Base-by-base conservation (phyloP, 768 basidiomycete genomes). In the Cystofilobasidium bisporidii region DNA sequence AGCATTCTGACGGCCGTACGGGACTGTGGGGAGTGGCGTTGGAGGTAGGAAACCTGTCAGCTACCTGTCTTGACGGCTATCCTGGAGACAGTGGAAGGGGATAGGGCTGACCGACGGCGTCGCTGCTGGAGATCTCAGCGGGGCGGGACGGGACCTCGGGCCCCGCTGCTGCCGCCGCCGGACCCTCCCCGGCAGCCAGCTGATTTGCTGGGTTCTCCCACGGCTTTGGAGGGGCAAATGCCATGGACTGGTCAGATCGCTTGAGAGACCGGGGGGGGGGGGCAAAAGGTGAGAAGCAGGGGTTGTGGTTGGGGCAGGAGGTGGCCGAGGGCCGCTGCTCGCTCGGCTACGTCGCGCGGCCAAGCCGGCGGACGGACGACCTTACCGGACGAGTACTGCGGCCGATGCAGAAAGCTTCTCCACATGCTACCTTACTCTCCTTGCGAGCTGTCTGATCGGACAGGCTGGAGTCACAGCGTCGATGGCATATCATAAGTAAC, bases 181-280 rank as follows among this genome's bases (percentile, higher is more conserved):
- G 12, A n/a, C 12, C 28, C 30, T 59, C 22, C 0, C 22, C 14
- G 10, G 36, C 24, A 12, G 20, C 36, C 3, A 41, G 3, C 55
- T 57, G 24, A 18, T 40, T 30, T n/a, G 55, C 38, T 20, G 55
- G 45, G 28, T 68, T 53, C 61, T 68, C 61, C 67, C 67, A 68
- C 0, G 67, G 67, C 61, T 68, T 68, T 0, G 67, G 67, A 48
- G 67, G 67, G 20, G 67, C 65, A 5, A 58, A 56, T 20, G 64
- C 55, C 64, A 65, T 65, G n/a, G n/a, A n/a, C n/a, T n/a, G n/a
- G n/a, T n/a, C n/a, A n/a, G n/a, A n/a, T n/a, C n/a, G n/a, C n/a
- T n/a, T n/a, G n/a, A n/a, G 36, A 22, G 24, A 22, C 11, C 14
- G 38, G 59, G 9, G 24, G 57, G 14, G 3, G 6, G 33, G 5